These are phyloP conservation scores for Saturnispora diversa DNA, from an alignment of 805 yeast genomes.

Conservation along the genomic window DNA sequence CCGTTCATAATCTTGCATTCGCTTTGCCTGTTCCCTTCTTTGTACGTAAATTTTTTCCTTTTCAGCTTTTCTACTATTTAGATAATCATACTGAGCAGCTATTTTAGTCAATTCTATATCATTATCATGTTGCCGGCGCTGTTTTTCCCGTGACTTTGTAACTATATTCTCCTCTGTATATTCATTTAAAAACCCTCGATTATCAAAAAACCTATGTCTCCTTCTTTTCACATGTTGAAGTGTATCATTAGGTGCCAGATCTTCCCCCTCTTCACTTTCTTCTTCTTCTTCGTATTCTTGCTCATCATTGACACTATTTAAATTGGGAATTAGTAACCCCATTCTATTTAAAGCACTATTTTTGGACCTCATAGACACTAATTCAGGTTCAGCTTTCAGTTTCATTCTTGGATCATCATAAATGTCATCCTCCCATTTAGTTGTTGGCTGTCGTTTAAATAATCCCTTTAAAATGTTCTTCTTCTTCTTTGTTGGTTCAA, in stretches of 20 bases:
- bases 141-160: too few species aligned
- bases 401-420: conserved; percentile 3
- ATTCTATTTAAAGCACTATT: neutral
- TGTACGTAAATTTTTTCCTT: neutral
- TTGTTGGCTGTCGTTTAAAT: conserved; percentile 5
- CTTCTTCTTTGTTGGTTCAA: conserved; percentile 10
- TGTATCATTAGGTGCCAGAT: neutral
- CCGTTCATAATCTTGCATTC: conserved; percentile 13
- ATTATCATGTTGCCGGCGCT: too few species aligned
- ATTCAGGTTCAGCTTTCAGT: conserved; percentile 8
- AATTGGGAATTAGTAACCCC: neutral
- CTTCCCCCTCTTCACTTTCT: too few species aligned
- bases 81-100: neutral
- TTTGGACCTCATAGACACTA: neutral
- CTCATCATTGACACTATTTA: neutral
- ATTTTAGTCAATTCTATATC: neutral
- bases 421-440: conserved; percentile 2
- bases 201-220: neutral
- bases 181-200: neutral
- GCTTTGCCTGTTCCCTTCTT: conserved; percentile 2
- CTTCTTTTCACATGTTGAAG: neutral
- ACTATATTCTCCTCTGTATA: conserved; percentile 1
- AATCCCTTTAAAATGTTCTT: conserved; percentile 5
- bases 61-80: neutral
- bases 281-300: neutral